Evolutionary conservation across 1,139 yeast genomes (phyloP).

Genomic region (Debaryomycetaceae sp.): DNA sequence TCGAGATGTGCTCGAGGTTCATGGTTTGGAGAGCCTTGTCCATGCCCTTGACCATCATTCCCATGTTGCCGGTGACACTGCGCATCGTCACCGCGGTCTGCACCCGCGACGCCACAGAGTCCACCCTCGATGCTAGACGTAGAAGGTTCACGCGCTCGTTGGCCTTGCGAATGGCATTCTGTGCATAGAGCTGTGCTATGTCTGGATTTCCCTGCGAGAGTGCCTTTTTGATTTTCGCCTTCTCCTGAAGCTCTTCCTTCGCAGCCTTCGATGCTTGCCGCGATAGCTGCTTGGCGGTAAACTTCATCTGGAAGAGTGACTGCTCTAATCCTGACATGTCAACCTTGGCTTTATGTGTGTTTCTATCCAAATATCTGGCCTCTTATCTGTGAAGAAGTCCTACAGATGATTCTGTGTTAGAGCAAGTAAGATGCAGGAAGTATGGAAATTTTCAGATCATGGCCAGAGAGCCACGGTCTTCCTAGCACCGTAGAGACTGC

Average conservation of each 20-base stretch:
- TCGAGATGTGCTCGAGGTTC: slow-evolving; percentile 88
- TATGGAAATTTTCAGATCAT: neutral
- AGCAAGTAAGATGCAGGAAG: neutral
- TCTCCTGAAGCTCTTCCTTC: slow-evolving; percentile 84
- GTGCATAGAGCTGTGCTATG: slow-evolving; percentile 92
- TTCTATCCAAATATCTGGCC: neutral
- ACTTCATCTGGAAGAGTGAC: slow-evolving; percentile 52
- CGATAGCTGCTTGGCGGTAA: slow-evolving; percentile 89
- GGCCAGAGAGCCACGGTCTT: neutral
- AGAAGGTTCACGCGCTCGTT: slow-evolving; percentile 82
- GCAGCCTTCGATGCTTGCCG: slow-evolving; percentile 89
- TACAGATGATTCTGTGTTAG: neutral
- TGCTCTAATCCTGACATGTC: slow-evolving; percentile 48
- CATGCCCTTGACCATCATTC: slow-evolving; percentile 91
- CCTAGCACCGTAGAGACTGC: neutral
- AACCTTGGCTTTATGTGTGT: neutral
- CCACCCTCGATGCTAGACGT: slow-evolving; percentile 83
- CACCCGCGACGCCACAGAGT: slow-evolving; percentile 92
- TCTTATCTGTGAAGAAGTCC: neutral
- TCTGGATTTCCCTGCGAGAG: slow-evolving; percentile 84
- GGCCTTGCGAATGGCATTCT: slow-evolving; percentile 89
- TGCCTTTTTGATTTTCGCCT: slow-evolving; percentile 87
- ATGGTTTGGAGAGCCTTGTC: slow-evolving; percentile 92
- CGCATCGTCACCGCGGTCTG: slow-evolving; percentile 98
- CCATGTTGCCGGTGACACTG: slow-evolving; percentile 90